These are phyloP conservation scores for Camelina neglecta DNA, from an alignment of 345 rosid species.

Conservation along the genomic window DNA sequence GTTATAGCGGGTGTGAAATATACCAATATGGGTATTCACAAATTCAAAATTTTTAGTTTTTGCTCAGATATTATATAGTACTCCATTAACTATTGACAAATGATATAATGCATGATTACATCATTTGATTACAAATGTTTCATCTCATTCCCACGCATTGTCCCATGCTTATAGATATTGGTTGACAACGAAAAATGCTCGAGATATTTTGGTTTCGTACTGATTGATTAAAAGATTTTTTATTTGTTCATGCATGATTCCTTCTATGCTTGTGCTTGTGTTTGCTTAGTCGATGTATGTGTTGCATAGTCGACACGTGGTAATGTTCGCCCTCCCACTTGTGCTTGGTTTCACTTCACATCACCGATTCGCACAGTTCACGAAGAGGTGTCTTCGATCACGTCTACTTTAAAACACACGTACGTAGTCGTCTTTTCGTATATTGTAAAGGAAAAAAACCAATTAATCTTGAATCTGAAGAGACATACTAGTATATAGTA, in stretches of 20 bases:
- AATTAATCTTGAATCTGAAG: neutral
- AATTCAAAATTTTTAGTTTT: neutral
- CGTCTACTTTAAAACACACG: neutral
- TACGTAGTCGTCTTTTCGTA: neutral
- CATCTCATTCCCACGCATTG: neutral
- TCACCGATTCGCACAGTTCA: constrained; percentile 27
- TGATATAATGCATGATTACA: neutral
- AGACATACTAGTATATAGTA: neutral
- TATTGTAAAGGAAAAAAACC: neutral
- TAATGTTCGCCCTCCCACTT: constrained; percentile 33
- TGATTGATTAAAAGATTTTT: neutral
- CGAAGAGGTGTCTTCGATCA: constrained; percentile 14
- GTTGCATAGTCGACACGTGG: constrained; percentile 39
- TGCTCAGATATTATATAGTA: neutral
- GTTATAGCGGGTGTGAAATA: neutral
- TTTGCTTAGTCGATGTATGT: constrained; percentile 21
- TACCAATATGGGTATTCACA: neutral
- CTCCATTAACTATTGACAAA: no score
- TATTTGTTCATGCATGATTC: constrained; percentile 11
- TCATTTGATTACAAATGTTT: neutral
- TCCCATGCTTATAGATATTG: neutral
- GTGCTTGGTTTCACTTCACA: constrained; percentile 27
- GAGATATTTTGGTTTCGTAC: constrained; percentile 36
- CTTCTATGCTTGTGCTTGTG: constrained; percentile 21
- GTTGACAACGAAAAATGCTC: neutral